Evolutionary conservation across 192 early-diverging fungal species (phyloP), one percentile per base, ranked within the genome.

Genomic region (Rhizophagus sp.): DNA sequence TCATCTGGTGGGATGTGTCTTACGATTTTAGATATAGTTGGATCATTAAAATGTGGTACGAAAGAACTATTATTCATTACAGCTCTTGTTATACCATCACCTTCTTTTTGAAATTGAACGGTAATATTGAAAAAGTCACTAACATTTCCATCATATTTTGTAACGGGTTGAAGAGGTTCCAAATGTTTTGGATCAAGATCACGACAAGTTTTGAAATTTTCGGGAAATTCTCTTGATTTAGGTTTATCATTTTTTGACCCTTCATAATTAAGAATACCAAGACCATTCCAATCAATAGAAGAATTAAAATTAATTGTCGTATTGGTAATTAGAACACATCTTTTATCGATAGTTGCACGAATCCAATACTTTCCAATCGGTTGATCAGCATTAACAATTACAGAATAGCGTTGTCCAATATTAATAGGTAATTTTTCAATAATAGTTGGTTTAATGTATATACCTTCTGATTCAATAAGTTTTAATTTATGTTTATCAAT

Each of bases 401-500:
- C 79, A 11, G 86, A 87, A 76, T 86, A 85, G 1, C 86, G 81
- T 61, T 87, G 86, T 1, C 76, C 86, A 10, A 82, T 70, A 73
- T 82, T 49, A 33, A 87, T 80, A 1, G 79, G 81, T 3, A 87
- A 25, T 2, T 76, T 57, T 22, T 78, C 50, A 1, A 86, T 64
- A 0, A 67, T 65, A 2, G 79, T 78, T 10, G 75, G 79, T 30
- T 87, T 69, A 50, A 86, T 62, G 34, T 71, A 76, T 0, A 72
- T 67, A 7, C 86, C 86, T 17, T 87, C 86, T 1, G 66, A 79
- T 41, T 90, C 83, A 19, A 86, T 82, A 22, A 84, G 63, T 0
- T 68, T 76, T 15, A 86, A 11, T 11, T 22, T 49, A 62, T 87
- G 86, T 12, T 81, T 36, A 65, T 87, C 86, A 36, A 87, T 85